Evolutionary conservation across 2,329 filamentous ascomycete species (phyloP).

Genomic region (Acrocalymma vagum): DNA sequence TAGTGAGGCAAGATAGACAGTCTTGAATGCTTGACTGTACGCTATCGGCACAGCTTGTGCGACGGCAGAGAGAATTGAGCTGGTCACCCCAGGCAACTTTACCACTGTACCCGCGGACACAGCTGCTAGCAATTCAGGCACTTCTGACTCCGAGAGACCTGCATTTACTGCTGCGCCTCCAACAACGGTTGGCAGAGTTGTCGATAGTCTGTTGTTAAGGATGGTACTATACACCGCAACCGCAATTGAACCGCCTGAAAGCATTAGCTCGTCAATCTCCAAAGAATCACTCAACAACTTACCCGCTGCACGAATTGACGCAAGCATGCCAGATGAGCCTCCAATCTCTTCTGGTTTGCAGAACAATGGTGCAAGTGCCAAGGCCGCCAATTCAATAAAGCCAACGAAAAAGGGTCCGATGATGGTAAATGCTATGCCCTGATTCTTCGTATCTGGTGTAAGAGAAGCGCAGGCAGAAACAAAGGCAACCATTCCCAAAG

Average conservation of each 20-base stretch:
- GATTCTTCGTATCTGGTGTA: conserved; percentile 14
- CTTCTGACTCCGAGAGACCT: conserved; percentile 14
- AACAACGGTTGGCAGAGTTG: conserved; percentile 14
- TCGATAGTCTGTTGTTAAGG: conserved; percentile 18
- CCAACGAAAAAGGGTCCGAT: conserved; percentile 24
- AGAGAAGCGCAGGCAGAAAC: conserved; percentile 18
- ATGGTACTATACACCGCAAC: conserved; percentile 23
- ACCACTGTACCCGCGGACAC: conserved; percentile 16
- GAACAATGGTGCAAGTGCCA: conserved; percentile 19
- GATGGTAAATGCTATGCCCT: conserved; percentile 23
- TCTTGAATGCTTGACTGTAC: conserved; percentile 23
- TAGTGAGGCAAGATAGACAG: conserved; percentile 23
- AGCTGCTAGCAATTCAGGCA: conserved; percentile 16
- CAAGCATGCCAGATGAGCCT: conserved; percentile 19
- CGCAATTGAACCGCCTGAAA: conserved; percentile 17
- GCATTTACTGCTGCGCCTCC: conserved; percentile 15
- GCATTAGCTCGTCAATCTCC: conserved; percentile 1
- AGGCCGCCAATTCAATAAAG: conserved; percentile 19
- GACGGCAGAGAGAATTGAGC: conserved; percentile 11
- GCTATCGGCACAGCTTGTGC: conserved; percentile 8
- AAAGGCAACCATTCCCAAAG: conserved; percentile 22
- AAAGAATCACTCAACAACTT: not conserved
- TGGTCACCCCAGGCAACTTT: conserved; percentile 15
- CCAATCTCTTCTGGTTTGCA: conserved; percentile 23
- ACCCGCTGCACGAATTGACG: conserved; percentile 20